Percentiles rank a stretch among this genome's conserved stretches.
Evolutionary conservation across 176 grass and related monocot species (phyloP).

Genomic region (Puccinellia tenuiflora): DNA sequence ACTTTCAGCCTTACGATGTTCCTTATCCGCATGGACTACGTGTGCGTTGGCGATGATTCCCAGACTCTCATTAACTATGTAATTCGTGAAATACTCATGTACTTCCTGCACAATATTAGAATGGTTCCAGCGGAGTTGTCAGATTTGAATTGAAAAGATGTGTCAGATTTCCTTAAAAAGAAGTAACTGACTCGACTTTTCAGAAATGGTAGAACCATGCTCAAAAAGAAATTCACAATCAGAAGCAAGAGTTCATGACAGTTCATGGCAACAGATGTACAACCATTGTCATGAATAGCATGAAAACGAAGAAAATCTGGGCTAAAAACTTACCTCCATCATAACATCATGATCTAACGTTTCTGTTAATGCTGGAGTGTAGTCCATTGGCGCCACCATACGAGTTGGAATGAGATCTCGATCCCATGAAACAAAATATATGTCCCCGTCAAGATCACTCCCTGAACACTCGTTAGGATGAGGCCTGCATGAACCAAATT

Average conservation of each 20-base stretch:
- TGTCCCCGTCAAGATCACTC: slow-evolving; percentile 93
- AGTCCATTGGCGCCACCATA: slow-evolving; percentile 60
- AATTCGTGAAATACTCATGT: slow-evolving; percentile 70
- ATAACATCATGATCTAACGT: slow-evolving; percentile 85
- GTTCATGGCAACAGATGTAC: neutral
- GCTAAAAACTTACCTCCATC: slow-evolving; percentile 42
- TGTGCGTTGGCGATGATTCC: slow-evolving; percentile 88
- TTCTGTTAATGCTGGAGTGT: slow-evolving; percentile 54
- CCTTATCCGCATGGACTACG: slow-evolving; percentile 65
- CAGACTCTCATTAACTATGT: slow-evolving; percentile 90
- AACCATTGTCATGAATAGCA: neutral
- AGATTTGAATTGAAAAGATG: neutral
- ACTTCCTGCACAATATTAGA: slow-evolving; percentile 55
- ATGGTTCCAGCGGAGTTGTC: neutral
- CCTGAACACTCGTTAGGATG: slow-evolving; percentile 97
- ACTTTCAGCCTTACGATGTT: slow-evolving; percentile 44
- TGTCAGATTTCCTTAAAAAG: neutral
- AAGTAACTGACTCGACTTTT: neutral
- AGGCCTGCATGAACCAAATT: slow-evolving; percentile 42
- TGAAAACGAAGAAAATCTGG: neutral
- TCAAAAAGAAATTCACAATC: neutral
- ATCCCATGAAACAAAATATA: slow-evolving; percentile 96
- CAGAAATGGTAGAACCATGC: neutral
- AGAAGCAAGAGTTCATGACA: neutral
- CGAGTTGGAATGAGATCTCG: slow-evolving; percentile 51